Evolutionary conservation across 192 early-diverging fungal species (phyloP), one percentile per base, ranked within the genome.

Genomic region (Rhizoclosmatium globosum): DNA sequence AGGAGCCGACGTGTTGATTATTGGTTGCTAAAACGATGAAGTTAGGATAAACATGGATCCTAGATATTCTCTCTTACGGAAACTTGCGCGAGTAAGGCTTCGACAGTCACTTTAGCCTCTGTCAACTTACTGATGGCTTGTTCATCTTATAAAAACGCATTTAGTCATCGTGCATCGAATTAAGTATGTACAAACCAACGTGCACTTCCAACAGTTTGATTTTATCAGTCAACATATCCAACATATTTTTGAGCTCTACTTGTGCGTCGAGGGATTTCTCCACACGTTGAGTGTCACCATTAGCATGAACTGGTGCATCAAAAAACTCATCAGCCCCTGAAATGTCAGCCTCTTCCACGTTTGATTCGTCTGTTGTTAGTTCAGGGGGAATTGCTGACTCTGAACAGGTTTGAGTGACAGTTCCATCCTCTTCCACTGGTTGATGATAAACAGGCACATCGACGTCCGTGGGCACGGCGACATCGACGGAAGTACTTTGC

Each of bases 301-400:
- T 62, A 21, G 4, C 21, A 4, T 62, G 6, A 62, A 13, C 60
- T 4, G 9, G 6, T 4, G 60, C 60, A 21, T 62, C 60, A 38
- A 62, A 62, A 23, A 62, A 62, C 60, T 62, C 60, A 62, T 62
- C 60, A 38, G 60, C 21, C n/a, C 60, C 60, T 13, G 60, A 62
- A 31, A 62, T 21, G 6, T 62, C 60, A 38, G 4, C 60, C 15
- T 50, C 48, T 50, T 50, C 48, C 15, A 9, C 48, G 4, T 50
- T 15, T 50, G 15, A 4, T 50, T 50, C 48, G 4, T 4, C 15
- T 50, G 48, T 9, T 50, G 48, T 50, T 4, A 15, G 48, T 50
- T 50, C 48, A 9, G 4, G 48, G 4, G 48, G 48, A 50, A 15
- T 50, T 50, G 4, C 48, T 50, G 48, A 15, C n/a, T n/a, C n/a